phyloP scores from a whole-genome alignment of 1,284 basidiomycete genomes.

The Pseudozyma pruni region DNA sequence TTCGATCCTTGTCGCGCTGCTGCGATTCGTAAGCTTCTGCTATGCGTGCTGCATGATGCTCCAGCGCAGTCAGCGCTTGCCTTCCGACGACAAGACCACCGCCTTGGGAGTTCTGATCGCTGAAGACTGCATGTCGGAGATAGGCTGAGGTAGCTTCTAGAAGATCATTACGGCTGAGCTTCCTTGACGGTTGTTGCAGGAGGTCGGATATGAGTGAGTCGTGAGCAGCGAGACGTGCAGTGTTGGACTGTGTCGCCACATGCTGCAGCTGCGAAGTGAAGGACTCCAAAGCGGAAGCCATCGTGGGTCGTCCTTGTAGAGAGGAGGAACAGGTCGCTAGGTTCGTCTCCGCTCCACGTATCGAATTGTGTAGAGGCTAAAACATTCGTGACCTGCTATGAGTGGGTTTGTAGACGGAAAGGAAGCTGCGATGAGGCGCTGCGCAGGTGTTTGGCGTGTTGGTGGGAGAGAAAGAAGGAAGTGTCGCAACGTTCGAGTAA shows the following conservation, averaged over 20 bases:
- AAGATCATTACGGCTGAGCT: conserved; percentile 24
- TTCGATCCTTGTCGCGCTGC: conserved; percentile 33
- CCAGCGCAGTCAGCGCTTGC: conserved; percentile 83
- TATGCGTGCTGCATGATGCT: conserved; percentile 69
- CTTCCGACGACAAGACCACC: conserved; percentile 84
- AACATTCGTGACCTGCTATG: no score
- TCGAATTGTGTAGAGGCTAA: no score
- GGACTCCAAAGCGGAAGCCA: conserved; percentile 17
- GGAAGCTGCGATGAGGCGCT: no score
- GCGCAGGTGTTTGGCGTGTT: not conserved
- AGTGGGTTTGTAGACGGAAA: not conserved
- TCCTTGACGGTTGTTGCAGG: conserved; percentile 21
- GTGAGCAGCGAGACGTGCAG: conserved; percentile 22
- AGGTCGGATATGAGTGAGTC: conserved; percentile 25
- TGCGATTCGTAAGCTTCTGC: conserved; percentile 75
- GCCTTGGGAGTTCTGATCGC: conserved; percentile 72
- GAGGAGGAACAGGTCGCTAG: no score
- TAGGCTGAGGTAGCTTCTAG: conserved; percentile 68
- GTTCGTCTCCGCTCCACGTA: no score
- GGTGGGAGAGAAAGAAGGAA: not conserved
- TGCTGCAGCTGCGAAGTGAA: conserved; percentile 33
- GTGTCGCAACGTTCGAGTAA: not conserved
- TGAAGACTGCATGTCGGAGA: conserved; percentile 80
- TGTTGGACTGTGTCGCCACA: conserved; percentile 37
- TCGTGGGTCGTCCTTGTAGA: not conserved